Evolutionary conservation across 2,329 filamentous ascomycete species (phyloP).

Genomic region (Ophiostoma himal-ulmi): DNA sequence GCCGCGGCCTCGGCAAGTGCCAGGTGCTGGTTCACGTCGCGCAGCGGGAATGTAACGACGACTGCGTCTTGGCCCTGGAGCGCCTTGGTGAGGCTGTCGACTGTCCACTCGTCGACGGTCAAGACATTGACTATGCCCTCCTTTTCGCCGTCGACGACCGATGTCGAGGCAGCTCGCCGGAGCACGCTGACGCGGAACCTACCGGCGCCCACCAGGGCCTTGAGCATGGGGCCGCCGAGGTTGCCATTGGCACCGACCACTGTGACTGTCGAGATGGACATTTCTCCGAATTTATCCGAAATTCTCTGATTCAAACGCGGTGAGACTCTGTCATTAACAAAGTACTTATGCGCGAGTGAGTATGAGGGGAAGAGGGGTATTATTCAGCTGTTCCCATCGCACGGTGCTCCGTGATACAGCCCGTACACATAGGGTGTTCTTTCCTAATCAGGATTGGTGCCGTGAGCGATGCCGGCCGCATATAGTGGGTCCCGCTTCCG

Average conservation of each 20-base stretch:
- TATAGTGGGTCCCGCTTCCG: not conserved
- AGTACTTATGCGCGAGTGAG: not conserved
- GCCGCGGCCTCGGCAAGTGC: slow-evolving; percentile 37
- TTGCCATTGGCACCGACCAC: slow-evolving; percentile 38
- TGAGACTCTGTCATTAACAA: not conserved
- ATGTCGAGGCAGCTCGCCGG: slow-evolving; percentile 34
- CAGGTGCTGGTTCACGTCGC: slow-evolving; percentile 32
- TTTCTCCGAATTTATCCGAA: slow-evolving; percentile 19
- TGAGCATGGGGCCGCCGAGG: slow-evolving; percentile 34
- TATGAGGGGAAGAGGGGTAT: not conserved
- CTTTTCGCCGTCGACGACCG: slow-evolving; percentile 20
- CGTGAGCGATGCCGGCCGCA: not conserved
- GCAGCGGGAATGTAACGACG: slow-evolving; percentile 34
- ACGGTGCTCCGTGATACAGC: not conserved
- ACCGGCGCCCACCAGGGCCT: slow-evolving; percentile 31
- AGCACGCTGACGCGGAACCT: slow-evolving; percentile 34
- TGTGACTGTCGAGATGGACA: slow-evolving; percentile 35
- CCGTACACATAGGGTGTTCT: not conserved
- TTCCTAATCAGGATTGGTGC: not conserved
- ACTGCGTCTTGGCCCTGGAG: slow-evolving; percentile 36
- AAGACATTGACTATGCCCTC: slow-evolving; percentile 26
- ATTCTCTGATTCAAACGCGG: not conserved
- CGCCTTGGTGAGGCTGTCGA: slow-evolving; percentile 30
- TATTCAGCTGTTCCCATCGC: not conserved
- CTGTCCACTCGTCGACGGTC: slow-evolving; percentile 30